phyloP scores from a whole-genome alignment of 129 eudicot genomes.

The Flaveria linearis region DNA sequence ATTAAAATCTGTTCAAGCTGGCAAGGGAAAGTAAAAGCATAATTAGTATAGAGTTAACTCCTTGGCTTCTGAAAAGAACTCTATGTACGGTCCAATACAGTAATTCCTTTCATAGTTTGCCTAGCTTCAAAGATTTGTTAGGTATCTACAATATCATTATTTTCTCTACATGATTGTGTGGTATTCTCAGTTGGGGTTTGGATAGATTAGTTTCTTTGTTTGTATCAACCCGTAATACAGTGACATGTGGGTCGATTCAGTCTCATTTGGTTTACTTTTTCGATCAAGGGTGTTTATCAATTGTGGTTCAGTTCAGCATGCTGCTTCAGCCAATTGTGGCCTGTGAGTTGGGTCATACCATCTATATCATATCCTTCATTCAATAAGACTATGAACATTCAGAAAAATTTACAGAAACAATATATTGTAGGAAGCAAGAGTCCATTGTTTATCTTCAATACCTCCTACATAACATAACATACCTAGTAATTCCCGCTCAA shows the following conservation, averaged over 20 bases:
- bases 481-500: too few relatives aligned
- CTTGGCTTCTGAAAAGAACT: background rate
- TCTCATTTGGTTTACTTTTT: conserved; percentile 2
- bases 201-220: background rate
- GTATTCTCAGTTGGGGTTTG: background rate
- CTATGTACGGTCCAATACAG: background rate
- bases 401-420: background rate
- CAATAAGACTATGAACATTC: background rate
- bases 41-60: conserved; percentile 10
- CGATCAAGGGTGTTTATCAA: background rate
- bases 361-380: background rate
- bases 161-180: background rate
- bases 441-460: background rate
- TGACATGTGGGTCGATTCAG: background rate
- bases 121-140: background rate
- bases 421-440: background rate
- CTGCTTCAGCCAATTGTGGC: background rate
- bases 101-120: background rate
- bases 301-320: background rate
- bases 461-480: background rate
- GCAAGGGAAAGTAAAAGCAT: background rate
- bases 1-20: conserved; percentile 41
- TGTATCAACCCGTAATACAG: background rate
- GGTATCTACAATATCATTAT: background rate
- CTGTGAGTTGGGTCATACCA: background rate